Conservation (phyloP, 805 yeast genomes). For the Wickerhamomyces bisporus region DNA sequence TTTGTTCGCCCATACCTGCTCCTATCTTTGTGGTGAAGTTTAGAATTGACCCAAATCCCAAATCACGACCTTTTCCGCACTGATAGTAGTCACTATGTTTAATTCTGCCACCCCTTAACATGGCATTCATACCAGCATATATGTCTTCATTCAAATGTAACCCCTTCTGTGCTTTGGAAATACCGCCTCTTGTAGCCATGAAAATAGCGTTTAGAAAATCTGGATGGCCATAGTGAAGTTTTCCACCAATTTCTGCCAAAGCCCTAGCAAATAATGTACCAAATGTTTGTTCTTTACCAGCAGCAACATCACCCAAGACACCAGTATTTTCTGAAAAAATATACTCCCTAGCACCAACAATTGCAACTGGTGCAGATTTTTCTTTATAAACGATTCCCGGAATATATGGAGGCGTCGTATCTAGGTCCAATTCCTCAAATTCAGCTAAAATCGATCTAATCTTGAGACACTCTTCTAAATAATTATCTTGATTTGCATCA, state of each 20-base stretch:
- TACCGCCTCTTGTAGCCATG: conserved; percentile 95
- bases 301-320: conserved; percentile 91
- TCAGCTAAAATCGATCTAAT: conserved; percentile 84
- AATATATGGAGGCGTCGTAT: conserved; percentile 45
- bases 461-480: conserved; percentile 89
- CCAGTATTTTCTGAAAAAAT: conserved; percentile 93
- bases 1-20: conserved; percentile 98
- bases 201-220: conserved; percentile 86
- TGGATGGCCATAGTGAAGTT: conserved; percentile 94
- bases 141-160: conserved; percentile 92
- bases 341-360: conserved; percentile 92
- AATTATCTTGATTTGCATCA: conserved; percentile 96
- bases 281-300: conserved; percentile 95
- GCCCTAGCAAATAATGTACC: conserved; percentile 95
- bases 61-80: conserved; percentile 95
- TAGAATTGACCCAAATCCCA: conserved; percentile 87
- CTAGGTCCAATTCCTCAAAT: conserved; percentile 72
- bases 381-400: conserved; percentile 49
- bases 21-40: conserved; percentile 96
- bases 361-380: conserved; percentile 64
- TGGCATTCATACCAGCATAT: conserved; percentile 90
- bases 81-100: conserved; percentile 95
- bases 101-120: conserved; percentile 86
- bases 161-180: conserved; percentile 92
- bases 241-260: conserved; percentile 89